A percentile compares a stretch with the other conserved stretches of the same genome.
phyloP scores from a whole-genome alignment of 768 basidiomycete species.

The Macrolepiota fuliginosa region DNA sequence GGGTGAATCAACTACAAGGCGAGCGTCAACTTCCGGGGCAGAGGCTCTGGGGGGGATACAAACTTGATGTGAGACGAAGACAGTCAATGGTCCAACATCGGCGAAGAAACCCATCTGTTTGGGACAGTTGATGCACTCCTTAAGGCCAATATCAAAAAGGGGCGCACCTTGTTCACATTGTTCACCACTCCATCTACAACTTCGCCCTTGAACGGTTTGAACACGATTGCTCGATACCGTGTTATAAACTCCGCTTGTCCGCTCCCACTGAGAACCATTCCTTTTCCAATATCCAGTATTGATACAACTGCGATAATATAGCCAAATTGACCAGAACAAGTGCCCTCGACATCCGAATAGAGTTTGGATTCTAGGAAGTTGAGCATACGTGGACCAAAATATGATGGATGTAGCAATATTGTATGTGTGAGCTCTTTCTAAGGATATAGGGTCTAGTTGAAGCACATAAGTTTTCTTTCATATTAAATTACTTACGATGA shows the following conservation, averaged over 20 bases:
- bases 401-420: conserved; percentile 95
- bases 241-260: conserved; percentile 97
- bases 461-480: neutral
- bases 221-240: conserved; percentile 93
- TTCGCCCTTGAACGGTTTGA: conserved; percentile 99
- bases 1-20: conserved; percentile 81
- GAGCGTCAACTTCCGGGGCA: neutral
- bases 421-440: conserved; percentile 98
- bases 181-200: conserved; percentile 96
- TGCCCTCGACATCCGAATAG: conserved; percentile 95
- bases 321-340: conserved; percentile 93
- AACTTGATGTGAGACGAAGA: conserved; percentile 96
- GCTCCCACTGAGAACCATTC: conserved; percentile 86
- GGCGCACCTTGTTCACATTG: conserved; percentile 88
- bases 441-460: conserved; percentile 10
- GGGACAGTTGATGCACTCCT: neutral
- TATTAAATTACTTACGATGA: conserved; percentile 54
- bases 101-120: conserved; percentile 97
- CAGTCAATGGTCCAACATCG: conserved; percentile 89
- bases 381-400: conserved; percentile 95
- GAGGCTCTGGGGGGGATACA: conserved; percentile 19
- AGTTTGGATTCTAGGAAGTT: conserved; percentile 91
- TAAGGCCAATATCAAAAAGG: neutral
- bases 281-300: conserved; percentile 88
- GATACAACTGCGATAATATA: conserved; percentile 92